Base-by-base conservation (phyloP, 2,329 filamentous ascomycete species). In the Calonectria fujianensis region DNA sequence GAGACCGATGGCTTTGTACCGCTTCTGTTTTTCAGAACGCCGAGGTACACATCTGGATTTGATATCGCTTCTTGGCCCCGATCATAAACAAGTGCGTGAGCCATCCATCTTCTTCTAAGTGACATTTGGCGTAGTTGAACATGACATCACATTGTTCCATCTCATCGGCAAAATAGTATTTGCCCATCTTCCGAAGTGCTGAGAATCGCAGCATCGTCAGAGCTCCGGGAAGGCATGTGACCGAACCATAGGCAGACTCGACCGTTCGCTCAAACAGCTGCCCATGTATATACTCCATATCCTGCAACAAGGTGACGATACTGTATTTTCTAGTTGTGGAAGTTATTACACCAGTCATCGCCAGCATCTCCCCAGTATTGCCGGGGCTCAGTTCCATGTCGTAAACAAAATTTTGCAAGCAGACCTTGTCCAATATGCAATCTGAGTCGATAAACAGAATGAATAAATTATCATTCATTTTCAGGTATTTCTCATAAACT, bases 11-110 rank as follows among this genome's bases (percentile, higher is more conserved):
- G 3, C 94, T 96, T 85, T 98, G 96, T 24, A 98, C 96, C 31
- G 97, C 96, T 85, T 98, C 96, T 0, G 97, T 98, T 86, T 98
- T 98, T 91, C 97, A 98, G 84, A 98, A 98, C 10, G 96, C 97
- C 70, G 95, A 96, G 0, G 96, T 98, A 85, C 97, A 98, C 93
- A 98, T 96, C 85, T 98, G 95, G 76, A 98, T 98, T 85, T 98
- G 97, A 84, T 98, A 97, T 51, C 95, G 91, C 84, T 97, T 93
- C 87, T 96, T 95, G 57, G 96, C 96, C 31, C 96, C 96, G 82
- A 98, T 97, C 97, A 99, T 99, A 89, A 99, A 98, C 73, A 99
- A 90, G 87, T 99, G 97, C 1, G 96, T 99, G 72, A 98, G 90
- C 96, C 96, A 98, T 76, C 96, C 91, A 85, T 99, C 97, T 85